Evolutionary conservation across 345 rosid genomes (phyloP).

Genomic region (Erucastrum elatum): DNA sequence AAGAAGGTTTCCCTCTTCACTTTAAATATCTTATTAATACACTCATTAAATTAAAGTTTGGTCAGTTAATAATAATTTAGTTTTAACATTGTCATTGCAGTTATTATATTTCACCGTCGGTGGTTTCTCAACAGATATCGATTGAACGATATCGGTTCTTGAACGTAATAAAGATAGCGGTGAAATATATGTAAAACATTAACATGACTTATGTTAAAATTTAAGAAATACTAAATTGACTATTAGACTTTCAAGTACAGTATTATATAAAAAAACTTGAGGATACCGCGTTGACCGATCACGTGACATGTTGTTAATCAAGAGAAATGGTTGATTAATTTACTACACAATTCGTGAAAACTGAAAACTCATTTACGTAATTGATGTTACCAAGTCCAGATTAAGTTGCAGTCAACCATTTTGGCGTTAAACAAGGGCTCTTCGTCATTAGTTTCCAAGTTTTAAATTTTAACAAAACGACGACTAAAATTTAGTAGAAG

Average conservation of each 20-base stretch:
- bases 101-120: constrained; percentile 11
- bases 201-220: neutral
- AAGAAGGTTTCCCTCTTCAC: neutral
- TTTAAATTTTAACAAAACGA: neutral
- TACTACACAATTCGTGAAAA: neutral
- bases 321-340: neutral
- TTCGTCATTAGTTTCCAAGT: constrained; percentile 1
- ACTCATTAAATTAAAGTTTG: neutral
- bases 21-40: neutral
- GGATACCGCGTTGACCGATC: constrained; percentile 15
- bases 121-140: constrained; percentile 6
- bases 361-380: neutral
- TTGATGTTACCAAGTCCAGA: constrained; percentile 24
- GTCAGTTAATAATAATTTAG: neutral
- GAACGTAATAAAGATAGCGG: neutral
- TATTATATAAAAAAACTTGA: neutral
- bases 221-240: neutral
- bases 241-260: neutral
- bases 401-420: constrained; percentile 11
- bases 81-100: neutral
- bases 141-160: neutral
- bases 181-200: neutral
- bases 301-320: neutral
- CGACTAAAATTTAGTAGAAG: neutral
- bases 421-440: constrained; percentile 18